Percentiles rank a stretch among this genome's conserved stretches.
Evolutionary conservation across 495 filamentous ascomycete species (phyloP).

Genomic region (Penicillium silybi): DNA sequence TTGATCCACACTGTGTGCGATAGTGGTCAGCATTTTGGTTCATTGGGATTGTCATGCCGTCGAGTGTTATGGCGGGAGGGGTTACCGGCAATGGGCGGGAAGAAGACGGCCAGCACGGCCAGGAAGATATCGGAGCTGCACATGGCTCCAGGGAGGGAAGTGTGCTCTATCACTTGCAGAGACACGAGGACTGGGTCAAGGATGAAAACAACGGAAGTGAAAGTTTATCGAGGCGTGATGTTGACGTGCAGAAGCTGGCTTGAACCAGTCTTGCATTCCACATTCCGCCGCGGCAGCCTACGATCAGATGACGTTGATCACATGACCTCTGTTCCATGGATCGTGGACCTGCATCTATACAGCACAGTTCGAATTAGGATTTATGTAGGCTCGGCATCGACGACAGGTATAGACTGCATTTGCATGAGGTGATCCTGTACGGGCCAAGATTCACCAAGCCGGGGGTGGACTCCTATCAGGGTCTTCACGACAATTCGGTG

Average conservation of each 20-base stretch:
- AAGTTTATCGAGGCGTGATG: slow-evolving; percentile 1
- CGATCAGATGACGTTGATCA: slow-evolving; percentile 25
- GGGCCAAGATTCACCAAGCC: not conserved
- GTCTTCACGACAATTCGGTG: not conserved
- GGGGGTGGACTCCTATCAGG: not conserved
- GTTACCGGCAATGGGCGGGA: slow-evolving; percentile 87
- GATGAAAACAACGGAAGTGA: not conserved
- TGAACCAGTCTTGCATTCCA: not conserved
- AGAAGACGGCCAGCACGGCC: slow-evolving; percentile 81
- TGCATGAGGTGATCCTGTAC: not conserved
- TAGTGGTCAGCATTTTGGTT: slow-evolving; percentile 1
- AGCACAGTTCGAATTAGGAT: not conserved
- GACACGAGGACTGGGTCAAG: not conserved
- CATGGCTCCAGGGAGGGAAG: slow-evolving; percentile 31
- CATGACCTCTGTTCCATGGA: slow-evolving; percentile 3
- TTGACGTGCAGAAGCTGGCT: not conserved
- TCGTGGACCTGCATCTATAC: not conserved
- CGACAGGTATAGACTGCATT: not conserved
- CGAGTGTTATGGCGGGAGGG: not conserved
- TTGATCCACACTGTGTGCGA: slow-evolving; percentile 82
- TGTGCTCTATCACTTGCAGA: slow-evolving; percentile 18
- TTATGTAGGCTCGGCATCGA: not conserved
- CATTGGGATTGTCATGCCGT: not conserved
- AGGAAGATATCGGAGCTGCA: slow-evolving; percentile 87
- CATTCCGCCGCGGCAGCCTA: slow-evolving; percentile 8